These are phyloP conservation scores for Leptosphaerulina australis DNA, from an alignment of 2,329 filamentous ascomycete genomes.

Conservation along the genomic window DNA sequence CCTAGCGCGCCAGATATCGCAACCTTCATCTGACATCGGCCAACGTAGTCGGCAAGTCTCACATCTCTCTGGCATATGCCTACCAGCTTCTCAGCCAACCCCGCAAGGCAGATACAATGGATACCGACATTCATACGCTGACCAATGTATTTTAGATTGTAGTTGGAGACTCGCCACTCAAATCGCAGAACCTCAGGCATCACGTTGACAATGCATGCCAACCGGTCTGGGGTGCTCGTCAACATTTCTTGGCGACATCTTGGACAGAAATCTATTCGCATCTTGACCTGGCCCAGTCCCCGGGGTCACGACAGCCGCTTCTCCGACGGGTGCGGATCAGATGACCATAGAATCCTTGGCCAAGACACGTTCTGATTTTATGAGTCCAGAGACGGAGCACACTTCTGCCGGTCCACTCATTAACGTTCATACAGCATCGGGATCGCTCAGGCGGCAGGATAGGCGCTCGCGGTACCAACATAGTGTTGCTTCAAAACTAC, in stretches of 20 bases:
- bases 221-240: neutral
- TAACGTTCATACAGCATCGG: neutral
- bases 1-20: slow-evolving; percentile 9
- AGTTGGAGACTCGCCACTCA: too few relatives aligned
- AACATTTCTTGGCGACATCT: neutral
- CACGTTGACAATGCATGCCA: neutral
- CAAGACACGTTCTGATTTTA: neutral
- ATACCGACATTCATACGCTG: neutral
- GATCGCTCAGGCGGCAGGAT: neutral
- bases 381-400: too few relatives aligned
- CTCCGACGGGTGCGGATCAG: neutral
- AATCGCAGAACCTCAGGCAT: neutral
- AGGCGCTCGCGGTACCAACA: too few relatives aligned
- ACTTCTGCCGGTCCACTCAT: neutral
- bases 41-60: slow-evolving; percentile 1
- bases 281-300: neutral
- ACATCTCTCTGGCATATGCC: neutral
- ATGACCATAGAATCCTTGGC: neutral
- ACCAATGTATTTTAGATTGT: neutral
- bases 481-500: neutral
- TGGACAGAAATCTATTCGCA: neutral
- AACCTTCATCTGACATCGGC: slow-evolving; percentile 12
- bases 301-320: neutral
- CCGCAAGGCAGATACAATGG: too few relatives aligned
- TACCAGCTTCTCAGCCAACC: too few relatives aligned